Evolutionary conservation across 2,329 filamentous ascomycete genomes (phyloP).

Genomic region (Sordariomycetes sp.): DNA sequence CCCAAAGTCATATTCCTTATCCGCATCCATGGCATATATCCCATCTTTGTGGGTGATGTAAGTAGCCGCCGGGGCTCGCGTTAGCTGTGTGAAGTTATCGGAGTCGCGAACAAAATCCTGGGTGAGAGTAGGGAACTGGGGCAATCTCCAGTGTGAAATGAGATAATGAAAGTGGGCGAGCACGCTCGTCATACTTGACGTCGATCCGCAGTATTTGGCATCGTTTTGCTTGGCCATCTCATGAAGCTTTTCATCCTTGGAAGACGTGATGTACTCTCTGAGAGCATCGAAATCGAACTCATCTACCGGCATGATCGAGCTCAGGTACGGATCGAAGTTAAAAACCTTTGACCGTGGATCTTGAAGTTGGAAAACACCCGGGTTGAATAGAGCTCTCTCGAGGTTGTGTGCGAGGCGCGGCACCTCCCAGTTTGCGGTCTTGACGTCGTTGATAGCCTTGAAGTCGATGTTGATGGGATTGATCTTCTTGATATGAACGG

Average conservation of each 20-base stretch:
- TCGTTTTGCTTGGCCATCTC: conserved; percentile 54
- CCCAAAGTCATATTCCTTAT: conserved; percentile 90
- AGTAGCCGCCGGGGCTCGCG: conserved; percentile 65
- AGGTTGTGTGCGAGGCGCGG: conserved; percentile 65
- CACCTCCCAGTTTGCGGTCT: conserved; percentile 26
- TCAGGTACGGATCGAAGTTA: conserved; percentile 94
- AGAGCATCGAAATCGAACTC: conserved; percentile 90
- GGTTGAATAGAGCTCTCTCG: conserved; percentile 90
- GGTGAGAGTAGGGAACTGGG: conserved; percentile 61
- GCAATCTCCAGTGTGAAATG: conserved; percentile 70
- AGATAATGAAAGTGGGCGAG: conserved; percentile 90
- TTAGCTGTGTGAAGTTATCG: conserved; percentile 62
- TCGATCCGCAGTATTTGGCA: conserved; percentile 87
- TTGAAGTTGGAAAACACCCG: conserved; percentile 83
- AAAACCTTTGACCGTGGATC: conserved; percentile 80
- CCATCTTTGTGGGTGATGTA: conserved; percentile 79
- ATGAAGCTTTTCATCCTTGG: conserved; percentile 67
- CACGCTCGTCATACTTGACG: conserved; percentile 88
- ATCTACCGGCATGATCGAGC: conserved; percentile 82
- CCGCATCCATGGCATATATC: conserved; percentile 87
- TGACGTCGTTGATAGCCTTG: no score
- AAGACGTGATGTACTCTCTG: conserved; percentile 84
- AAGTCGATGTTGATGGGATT: no score
- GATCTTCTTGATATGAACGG: no score
- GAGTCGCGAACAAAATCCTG: conserved; percentile 53